Evolutionary conservation across 805 yeast genomes (phyloP), one percentile per base, ranked within the genome.

Genomic region (Wickerhamomyces pijperi): DNA sequence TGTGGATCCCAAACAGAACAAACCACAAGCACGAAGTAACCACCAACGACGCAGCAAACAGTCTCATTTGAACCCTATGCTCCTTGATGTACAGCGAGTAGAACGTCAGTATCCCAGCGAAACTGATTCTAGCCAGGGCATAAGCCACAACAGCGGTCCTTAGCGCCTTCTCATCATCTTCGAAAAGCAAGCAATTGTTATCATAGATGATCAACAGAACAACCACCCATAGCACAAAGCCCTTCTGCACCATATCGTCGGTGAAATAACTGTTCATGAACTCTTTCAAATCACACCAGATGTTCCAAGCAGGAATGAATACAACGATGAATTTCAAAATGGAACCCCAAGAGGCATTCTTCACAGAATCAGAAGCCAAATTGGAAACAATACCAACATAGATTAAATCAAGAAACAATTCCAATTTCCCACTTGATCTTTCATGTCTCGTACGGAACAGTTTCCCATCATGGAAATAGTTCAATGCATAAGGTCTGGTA

Each of bases 321-420:
- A 74, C 51, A 33, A 77, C 47, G 5, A 73, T 39, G 49, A 75
- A 77, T 45, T 64, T 64, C 31, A 68, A 54, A 19, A 77, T 54
- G 0, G 74, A 54, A 3, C 50, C 51, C 31, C 78, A 78, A 16
- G 64, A 54, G 23, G 77, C 75, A 15, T 68, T 53, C 40, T 68
- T 72, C 4, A 72, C 63, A 1, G 78, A 78, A 34, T 56, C 56
- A 4, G 72, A 64, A 1, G 83, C 82, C 34, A 76, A 55, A 41
- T 74, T 74, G 18, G 81, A 72, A 21, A 74, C 72, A 36, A 78
- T 70, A 3, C 81, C 83, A 44, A 77, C 83, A 48, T 76, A 77
- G 43, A 76, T 57, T 56, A 78, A 63, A 54, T 78, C 84, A 37
- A 77, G 54, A 46, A 78, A 78, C 54, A 78, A 63, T 50, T 78